Evolutionary conservation across 2,329 filamentous ascomycete species (phyloP), one percentile per base, ranked within the genome.

Genomic region (Neophaeococcomyces aloes): DNA sequence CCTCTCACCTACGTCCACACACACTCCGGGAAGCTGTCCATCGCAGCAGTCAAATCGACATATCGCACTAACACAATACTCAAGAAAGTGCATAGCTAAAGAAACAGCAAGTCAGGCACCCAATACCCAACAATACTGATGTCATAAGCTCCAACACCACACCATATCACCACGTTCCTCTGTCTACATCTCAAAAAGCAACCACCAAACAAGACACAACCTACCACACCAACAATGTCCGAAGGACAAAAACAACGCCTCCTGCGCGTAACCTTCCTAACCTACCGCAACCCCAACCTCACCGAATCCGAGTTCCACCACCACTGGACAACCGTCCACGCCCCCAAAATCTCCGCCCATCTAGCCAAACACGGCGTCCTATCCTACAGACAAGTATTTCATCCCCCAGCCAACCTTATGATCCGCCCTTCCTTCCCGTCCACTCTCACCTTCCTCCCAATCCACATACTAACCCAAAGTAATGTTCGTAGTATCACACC

Each of bases 341-440:
- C 36, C 7, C 34, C 35, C 14, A 36, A 36, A 17, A 34, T 39
- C 13, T 33, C 44, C 17, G 29, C 39, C n/a, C 37, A 34, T 29
- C 29, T 45, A 15, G 37, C 43, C 17, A 37, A 38, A 21, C 31
- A 21, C 14, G 43, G 43, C 17, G 27, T 45, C 19, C 8, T 45
- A 5, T 32, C 21, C 10, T 45, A 45, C 25, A 39, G 29, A 7
- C 43, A 45, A 25, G 33, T 30, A 14, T 11, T 30, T 29, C n/a
- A n/a, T n/a, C n/a, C n/a, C n/a, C n/a, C n/a, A n/a, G n/a, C n/a
- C 29, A 29, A 15, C 23, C 23, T 19, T 19, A 51, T 39, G 56
- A 64, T 51, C 51, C 50, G 11, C 23, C 23, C 23, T 6, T 10
- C 23, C 5, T 27, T 27, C 23, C 23, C 23, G 23, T 5, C 19